These are phyloP conservation scores for Alternaria atra DNA, from an alignment of 2,329 filamentous ascomycete species.

Conservation along the genomic window DNA sequence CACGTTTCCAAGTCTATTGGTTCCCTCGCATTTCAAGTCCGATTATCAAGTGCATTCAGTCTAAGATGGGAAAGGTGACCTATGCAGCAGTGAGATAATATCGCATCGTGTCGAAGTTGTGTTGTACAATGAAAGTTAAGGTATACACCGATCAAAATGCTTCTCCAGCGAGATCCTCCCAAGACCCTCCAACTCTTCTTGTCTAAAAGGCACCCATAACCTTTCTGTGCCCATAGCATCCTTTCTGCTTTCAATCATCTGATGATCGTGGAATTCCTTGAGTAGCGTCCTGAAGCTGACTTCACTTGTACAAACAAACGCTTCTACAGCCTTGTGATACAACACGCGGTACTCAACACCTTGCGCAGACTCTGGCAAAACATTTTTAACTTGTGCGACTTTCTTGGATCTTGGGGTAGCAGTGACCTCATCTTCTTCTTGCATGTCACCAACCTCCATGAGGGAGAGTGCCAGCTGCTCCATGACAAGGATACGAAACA, in stretches of 20 bases:
- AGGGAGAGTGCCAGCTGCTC: slow-evolving; percentile 77
- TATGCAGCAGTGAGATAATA: too few species aligned
- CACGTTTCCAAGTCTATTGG: too few species aligned
- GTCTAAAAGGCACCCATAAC: slow-evolving; percentile 82
- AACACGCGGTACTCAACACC: slow-evolving; percentile 90
- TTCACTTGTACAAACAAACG: slow-evolving; percentile 96
- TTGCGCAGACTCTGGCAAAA: slow-evolving; percentile 51
- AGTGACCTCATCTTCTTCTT: slow-evolving; percentile 32
- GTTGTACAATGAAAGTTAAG: background rate
- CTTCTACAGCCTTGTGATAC: slow-evolving; percentile 94
- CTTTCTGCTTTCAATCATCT: slow-evolving; percentile 91
- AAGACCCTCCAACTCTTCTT: slow-evolving; percentile 86
- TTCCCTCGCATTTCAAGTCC: too few species aligned
- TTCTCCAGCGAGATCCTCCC: slow-evolving; percentile 73
- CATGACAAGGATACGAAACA: slow-evolving; percentile 85
- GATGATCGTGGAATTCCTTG: slow-evolving; percentile 98
- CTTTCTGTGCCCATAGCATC: slow-evolving; percentile 87
- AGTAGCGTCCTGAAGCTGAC: slow-evolving; percentile 93
- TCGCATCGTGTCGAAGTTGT: background rate
- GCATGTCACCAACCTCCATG: slow-evolving; percentile 55
- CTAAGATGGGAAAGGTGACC: background rate
- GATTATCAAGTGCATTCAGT: too few species aligned
- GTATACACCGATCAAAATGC: slow-evolving; percentile 26
- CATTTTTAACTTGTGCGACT: slow-evolving; percentile 34
- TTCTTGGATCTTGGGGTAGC: slow-evolving; percentile 36